Base-by-base conservation (phyloP, 495 filamentous ascomycete species). In the Penicillium manginii region DNA sequence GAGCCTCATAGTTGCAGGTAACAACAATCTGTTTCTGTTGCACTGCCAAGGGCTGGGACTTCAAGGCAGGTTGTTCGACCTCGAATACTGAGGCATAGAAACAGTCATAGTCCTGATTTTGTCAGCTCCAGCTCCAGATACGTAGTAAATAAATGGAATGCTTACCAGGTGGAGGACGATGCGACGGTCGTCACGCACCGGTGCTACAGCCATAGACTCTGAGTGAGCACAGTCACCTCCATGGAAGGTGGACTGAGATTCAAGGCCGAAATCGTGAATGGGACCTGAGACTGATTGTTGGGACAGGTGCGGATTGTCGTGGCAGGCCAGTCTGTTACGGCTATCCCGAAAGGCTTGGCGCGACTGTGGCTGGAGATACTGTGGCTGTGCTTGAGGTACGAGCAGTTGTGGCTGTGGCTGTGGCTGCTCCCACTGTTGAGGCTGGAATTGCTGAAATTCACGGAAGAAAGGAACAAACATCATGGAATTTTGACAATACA, bases 31-130 rank as follows among this genome's bases (percentile, higher is more conserved):
- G 88, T 75, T 97, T 97, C 75, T 91, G 88, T 68, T 90, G 86
- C 35, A 91, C 86, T 46, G 86, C 88, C 45, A 97, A 74, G 9
- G 92, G 91, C 40, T 88, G 72, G 1, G 82, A 75, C 60, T 86
- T 92, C 59, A 96, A 78, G 0, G 79, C 73, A 1, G 93, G 91
- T 62, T 89, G 86, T 62, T 89, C 86, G 55, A 86, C 86, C 72
- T 97, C 92, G 59, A 93, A 87, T 32, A 93, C 92, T 42, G 90
- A 88, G 32, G 92, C 92, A 69, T 98, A 98, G 79, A 97, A 97
- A 71, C 91, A 96, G 76, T 96, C 91, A 77, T 94, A 90, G 74
- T 93, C 90, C 89, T 92, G 52, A 19, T 14, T 54, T 29, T 49
- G 55, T 68, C 37, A 62, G 48, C 29, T 26, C 17, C 1, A 15